Evolutionary conservation across 2,329 filamentous ascomycete species (phyloP).

Genomic region (Phyllosticta citribraziliensis): DNA sequence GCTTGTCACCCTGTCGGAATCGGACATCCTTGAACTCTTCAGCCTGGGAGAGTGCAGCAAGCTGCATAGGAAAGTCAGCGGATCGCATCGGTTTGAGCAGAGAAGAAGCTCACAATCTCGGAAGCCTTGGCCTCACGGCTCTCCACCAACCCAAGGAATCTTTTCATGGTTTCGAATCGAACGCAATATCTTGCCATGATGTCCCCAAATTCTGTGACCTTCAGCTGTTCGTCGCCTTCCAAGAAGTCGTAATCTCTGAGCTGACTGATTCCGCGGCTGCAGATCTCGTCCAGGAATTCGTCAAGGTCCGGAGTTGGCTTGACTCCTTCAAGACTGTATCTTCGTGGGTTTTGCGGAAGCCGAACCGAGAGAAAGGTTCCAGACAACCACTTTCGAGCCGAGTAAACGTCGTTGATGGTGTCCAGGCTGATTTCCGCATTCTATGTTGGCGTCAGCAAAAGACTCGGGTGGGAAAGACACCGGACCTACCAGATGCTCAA

Average conservation of each 20-base stretch:
- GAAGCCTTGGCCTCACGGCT: conserved; percentile 46
- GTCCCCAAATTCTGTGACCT: conserved; percentile 61
- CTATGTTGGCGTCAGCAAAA: conserved; percentile 10
- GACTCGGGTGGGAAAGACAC: neutral
- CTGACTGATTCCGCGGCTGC: conserved; percentile 56
- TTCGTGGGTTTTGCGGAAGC: conserved; percentile 56
- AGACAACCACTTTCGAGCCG: conserved; percentile 63
- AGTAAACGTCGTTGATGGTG: conserved; percentile 54
- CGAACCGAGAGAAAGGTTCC: conserved; percentile 73
- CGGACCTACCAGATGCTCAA: conserved; percentile 54
- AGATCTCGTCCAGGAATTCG: conserved; percentile 59
- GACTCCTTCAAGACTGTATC: conserved; percentile 57
- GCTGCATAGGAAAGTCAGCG: conserved; percentile 32
- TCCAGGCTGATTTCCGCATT: conserved; percentile 76
- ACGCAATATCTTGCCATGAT: conserved; percentile 80
- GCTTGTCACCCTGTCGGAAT: conserved; percentile 59
- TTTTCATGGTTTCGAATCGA: conserved; percentile 69
- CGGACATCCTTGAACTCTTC: conserved; percentile 64
- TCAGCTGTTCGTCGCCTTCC: conserved; percentile 38
- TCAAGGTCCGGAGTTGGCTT: conserved; percentile 44
- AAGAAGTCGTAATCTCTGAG: conserved; percentile 54
- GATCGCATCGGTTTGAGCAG: neutral
- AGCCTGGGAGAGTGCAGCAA: conserved; percentile 57
- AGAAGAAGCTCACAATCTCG: conserved; percentile 50
- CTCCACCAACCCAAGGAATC: conserved; percentile 52